Conservation (phyloP, 768 basidiomycete genomes). For the Tulasnella sp. region DNA sequence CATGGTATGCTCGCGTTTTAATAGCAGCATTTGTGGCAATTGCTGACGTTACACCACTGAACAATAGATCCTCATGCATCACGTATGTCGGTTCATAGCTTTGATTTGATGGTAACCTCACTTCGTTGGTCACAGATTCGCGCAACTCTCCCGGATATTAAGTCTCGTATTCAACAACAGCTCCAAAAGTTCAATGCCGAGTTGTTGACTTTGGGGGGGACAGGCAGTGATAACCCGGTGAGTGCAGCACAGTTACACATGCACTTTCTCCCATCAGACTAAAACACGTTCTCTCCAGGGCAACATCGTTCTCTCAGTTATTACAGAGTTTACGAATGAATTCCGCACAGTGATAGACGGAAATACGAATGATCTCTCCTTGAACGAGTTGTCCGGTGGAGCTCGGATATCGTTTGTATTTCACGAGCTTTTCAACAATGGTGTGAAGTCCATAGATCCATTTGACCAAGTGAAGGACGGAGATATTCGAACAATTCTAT, state of each 20-base stretch:
- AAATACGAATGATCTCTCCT: slow-evolving; percentile 84
- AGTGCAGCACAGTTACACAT: background rate
- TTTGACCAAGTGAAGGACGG: slow-evolving; percentile 99
- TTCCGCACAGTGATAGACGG: slow-evolving; percentile 97
- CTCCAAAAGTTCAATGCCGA: slow-evolving; percentile 80
- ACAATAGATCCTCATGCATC: slow-evolving; percentile 98
- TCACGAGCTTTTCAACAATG: slow-evolving; percentile 96
- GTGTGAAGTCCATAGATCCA: slow-evolving; percentile 90
- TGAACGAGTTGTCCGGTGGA: slow-evolving; percentile 97
- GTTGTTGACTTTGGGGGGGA: slow-evolving; percentile 69
- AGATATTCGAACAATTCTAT: slow-evolving; percentile 88
- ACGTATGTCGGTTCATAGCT: slow-evolving; percentile 26
- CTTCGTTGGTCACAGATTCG: slow-evolving; percentile 39
- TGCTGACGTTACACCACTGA: background rate
- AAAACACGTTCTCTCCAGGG: slow-evolving; percentile 28
- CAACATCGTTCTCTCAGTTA: slow-evolving; percentile 89
- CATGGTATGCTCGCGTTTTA: slow-evolving; percentile 41
- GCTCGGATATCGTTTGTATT: slow-evolving; percentile 98
- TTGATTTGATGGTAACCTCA: background rate
- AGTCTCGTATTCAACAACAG: slow-evolving; percentile 83
- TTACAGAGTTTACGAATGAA: slow-evolving; percentile 95
- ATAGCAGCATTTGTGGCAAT: background rate
- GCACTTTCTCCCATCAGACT: background rate
- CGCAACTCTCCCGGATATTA: slow-evolving; percentile 96
- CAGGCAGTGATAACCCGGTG: slow-evolving; percentile 65